Evolutionary conservation across 2,329 filamentous ascomycete genomes (phyloP).

Genomic region (Arthrinium phaeospermum): DNA sequence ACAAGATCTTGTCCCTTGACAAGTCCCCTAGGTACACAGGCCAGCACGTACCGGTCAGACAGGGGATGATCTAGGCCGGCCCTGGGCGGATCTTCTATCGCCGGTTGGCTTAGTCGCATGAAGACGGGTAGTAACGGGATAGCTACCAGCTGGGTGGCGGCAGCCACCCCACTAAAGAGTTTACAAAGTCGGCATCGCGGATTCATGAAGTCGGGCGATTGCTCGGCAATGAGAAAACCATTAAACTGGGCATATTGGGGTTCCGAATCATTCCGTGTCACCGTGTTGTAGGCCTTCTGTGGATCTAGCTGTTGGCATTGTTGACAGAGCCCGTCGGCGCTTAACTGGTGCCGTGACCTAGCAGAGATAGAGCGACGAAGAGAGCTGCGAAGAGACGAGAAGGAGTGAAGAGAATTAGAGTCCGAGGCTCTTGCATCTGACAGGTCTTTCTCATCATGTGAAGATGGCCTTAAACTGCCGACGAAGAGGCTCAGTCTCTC

Average conservation of each 20-base stretch:
- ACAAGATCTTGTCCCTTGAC: background rate
- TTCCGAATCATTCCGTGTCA: background rate
- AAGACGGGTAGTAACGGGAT: background rate
- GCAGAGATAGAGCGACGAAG: background rate
- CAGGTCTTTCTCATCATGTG: background rate
- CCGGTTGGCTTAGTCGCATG: background rate
- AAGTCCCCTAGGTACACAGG: background rate
- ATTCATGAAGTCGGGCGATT: background rate
- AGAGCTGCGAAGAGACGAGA: background rate
- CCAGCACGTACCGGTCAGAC: background rate
- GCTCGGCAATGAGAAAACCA: background rate
- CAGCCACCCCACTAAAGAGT: background rate
- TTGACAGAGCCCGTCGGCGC: background rate
- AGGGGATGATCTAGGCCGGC: background rate
- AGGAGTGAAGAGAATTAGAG: background rate
- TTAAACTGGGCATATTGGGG: background rate
- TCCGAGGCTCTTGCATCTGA: background rate
- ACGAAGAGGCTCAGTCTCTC: no score
- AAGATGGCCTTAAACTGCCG: background rate
- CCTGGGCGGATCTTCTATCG: no score
- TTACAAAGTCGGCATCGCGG: background rate
- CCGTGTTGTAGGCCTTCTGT: background rate
- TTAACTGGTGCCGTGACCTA: background rate
- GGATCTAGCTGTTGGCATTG: background rate
- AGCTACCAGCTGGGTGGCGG: background rate